Base-by-base conservation (phyloP, 495 filamentous ascomycete species). In the Symbiotaphrina buchneri region DNA sequence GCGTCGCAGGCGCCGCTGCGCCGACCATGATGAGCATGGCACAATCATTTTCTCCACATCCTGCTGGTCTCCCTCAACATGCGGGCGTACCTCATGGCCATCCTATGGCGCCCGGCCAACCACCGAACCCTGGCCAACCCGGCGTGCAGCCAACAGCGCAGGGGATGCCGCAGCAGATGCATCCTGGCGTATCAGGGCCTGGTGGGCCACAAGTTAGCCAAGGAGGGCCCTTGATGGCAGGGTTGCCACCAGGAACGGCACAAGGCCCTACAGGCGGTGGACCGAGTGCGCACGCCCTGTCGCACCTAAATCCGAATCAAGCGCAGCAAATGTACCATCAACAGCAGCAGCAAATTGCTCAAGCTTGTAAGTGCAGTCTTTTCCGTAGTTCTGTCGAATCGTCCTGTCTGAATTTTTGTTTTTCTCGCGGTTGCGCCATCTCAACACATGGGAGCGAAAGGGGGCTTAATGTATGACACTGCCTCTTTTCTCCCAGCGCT, bases 121-220 rank as follows among this genome's bases (percentile, higher is more conserved):
- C 65, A 8, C 71, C 67, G 18, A 77, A 80, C 43, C 78, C 74
- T 32, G 66, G 64, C 40, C 53, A 65, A 36, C 61, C 62, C 15
- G 74, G 52, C 10, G 30, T 19, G 6, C 35, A 38, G 11, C 31
- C 35, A 15, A 29, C 35, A 11, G 29, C 21, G 6, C 35, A 38
- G 15, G 64, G 54, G 15, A 83, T 90, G 59, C 67, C 69, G 24
- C 79, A 76, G 41, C 74, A 74, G 47, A 75, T 74, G 46, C 80
- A 87, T 43, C 74, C 77, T 44, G 77, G 74, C 24, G 81, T 81
- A n/a, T 83, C 80, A 21, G 77, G 65, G 6, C 76, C 80, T 5
- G 72, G 71, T 34, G 69, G 65, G 23, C 67, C 70, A 29, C 81
- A 87, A 41, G 78, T 84, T 21, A 80, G 64, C 43, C 76, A 84